Percentiles rank a stretch among this genome's conserved stretches.
These are phyloP conservation scores for Rhynchospora tenuis DNA, from an alignment of 176 grass and related monocot genomes.

Conservation along the genomic window DNA sequence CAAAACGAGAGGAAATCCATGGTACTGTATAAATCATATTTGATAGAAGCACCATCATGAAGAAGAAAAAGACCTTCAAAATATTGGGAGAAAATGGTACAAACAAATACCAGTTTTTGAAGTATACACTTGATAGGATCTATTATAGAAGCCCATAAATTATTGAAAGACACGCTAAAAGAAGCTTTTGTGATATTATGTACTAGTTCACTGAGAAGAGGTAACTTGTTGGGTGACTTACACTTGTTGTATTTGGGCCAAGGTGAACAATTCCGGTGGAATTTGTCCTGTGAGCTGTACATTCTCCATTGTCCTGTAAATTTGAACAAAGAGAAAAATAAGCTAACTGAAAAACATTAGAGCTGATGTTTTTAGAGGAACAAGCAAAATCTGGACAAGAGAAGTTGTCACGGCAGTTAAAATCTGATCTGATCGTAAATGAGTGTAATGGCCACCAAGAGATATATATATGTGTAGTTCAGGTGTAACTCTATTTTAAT, in stretches of 20 bases:
- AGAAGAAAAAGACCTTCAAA: not conserved
- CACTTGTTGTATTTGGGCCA: conserved; percentile 70
- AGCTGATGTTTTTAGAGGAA: not conserved
- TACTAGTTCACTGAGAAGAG: not conserved
- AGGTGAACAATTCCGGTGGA: conserved; percentile 40
- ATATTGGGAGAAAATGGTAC: not conserved
- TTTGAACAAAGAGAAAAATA: conserved; percentile 7
- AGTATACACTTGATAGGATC: not conserved
- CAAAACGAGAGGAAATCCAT: conserved; percentile 1
- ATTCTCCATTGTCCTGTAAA: conserved; percentile 57
- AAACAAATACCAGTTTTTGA: not conserved
- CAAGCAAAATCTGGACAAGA: not conserved
- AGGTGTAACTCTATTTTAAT: not conserved
- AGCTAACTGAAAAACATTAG: not conserved
- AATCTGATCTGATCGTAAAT: not conserved
- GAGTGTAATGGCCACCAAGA: not conserved
- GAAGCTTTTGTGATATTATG: not conserved
- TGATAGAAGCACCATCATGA: not conserved
- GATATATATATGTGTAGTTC: not conserved
- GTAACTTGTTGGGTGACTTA: conserved; percentile 39
- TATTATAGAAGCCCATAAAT: not conserved
- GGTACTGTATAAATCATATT: not conserved
- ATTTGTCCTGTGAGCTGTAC: conserved; percentile 39
- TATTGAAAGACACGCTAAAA: not conserved
- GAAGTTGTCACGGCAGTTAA: not conserved